phyloP scores from a whole-genome alignment of 805 yeast species.

The Novakomyces olei region DNA sequence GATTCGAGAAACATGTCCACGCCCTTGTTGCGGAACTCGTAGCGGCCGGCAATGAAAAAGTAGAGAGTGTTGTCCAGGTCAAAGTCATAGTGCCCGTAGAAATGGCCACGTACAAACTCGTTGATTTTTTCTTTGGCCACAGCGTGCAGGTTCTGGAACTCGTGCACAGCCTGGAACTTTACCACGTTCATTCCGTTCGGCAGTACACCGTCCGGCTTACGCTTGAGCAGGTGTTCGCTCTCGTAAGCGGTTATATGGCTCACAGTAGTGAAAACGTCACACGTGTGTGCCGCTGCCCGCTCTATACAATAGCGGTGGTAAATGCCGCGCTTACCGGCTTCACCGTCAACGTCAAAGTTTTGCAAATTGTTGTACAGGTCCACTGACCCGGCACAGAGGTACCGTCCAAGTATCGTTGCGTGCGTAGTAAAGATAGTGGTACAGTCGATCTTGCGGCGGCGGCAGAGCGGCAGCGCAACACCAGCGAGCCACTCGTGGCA shows the following conservation, averaged over 20 bases:
- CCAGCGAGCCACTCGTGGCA: slow-evolving; percentile 99
- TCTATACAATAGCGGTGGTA: slow-evolving; percentile 94
- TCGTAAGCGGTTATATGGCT: slow-evolving; percentile 95
- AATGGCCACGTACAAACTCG: slow-evolving; percentile 89
- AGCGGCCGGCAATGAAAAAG: slow-evolving; percentile 91
- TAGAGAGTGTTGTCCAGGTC: slow-evolving; percentile 83
- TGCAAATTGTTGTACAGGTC: slow-evolving; percentile 86
- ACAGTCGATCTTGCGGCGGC: slow-evolving; percentile 77
- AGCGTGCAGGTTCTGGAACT: slow-evolving; percentile 91
- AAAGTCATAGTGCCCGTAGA: slow-evolving; percentile 89
- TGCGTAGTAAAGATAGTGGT: slow-evolving; percentile 94
- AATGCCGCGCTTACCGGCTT: slow-evolving; percentile 93
- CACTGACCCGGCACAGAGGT: slow-evolving; percentile 86
- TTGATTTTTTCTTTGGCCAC: slow-evolving; percentile 73
- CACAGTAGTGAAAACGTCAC: slow-evolving; percentile 93
- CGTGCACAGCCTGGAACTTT: slow-evolving; percentile 92
- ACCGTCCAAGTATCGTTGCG: slow-evolving; percentile 86
- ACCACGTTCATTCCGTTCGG: slow-evolving; percentile 93
- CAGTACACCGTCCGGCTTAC: slow-evolving; percentile 94
- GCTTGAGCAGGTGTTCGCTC: slow-evolving; percentile 71
- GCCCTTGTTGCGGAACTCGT: slow-evolving; percentile 91
- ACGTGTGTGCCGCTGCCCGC: slow-evolving; percentile 85
- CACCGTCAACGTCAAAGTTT: slow-evolving; percentile 83
- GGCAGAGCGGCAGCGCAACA: slow-evolving; percentile 75
- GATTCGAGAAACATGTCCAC: slow-evolving; percentile 87